Conservation (phyloP, 768 basidiomycete species). For the Hygrophorus pudorinus region DNA sequence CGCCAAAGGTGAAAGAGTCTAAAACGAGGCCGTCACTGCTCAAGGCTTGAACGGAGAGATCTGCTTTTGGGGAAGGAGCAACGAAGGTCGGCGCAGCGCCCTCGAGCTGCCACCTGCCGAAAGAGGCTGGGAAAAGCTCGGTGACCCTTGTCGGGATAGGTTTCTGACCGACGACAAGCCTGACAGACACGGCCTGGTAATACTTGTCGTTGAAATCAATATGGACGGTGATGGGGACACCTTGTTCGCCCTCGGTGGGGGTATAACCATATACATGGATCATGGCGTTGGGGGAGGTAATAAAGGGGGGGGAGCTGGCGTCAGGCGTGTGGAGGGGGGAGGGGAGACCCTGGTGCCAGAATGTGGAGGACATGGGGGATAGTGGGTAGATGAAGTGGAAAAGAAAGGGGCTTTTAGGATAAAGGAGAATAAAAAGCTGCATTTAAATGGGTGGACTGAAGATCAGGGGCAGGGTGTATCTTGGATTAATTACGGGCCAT, state of each 20-base stretch:
- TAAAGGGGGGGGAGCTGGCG: conserved; percentile 15
- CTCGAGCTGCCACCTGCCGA: conserved; percentile 55
- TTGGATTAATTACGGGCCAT: too few species aligned
- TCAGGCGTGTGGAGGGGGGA: too few species aligned
- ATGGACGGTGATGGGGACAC: conserved; percentile 53
- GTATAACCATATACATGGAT: conserved; percentile 58
- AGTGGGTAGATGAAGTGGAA: too few species aligned
- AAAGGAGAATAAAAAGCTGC: too few species aligned
- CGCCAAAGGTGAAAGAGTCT: conserved; percentile 61
- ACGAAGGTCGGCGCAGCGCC: conserved; percentile 49
- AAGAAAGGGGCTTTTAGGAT: too few species aligned
- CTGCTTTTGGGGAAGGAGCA: conserved; percentile 32
- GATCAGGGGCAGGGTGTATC: too few species aligned
- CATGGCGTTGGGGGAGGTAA: conserved; percentile 40
- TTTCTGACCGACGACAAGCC: conserved; percentile 64
- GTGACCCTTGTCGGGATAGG: conserved; percentile 61
- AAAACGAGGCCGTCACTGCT: conserved; percentile 43
- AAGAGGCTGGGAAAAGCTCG: conserved; percentile 34
- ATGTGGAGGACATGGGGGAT: too few species aligned
- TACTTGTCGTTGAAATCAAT: conserved; percentile 46
- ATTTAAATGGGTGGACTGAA: too few species aligned
- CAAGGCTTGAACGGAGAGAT: conserved; percentile 51
- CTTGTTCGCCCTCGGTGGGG: conserved; percentile 53
- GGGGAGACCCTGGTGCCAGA: too few species aligned
- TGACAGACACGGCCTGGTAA: conserved; percentile 48